Evolutionary conservation across 2,329 filamentous ascomycete genomes (phyloP).

Genomic region (Amesomyces nigricolor): DNA sequence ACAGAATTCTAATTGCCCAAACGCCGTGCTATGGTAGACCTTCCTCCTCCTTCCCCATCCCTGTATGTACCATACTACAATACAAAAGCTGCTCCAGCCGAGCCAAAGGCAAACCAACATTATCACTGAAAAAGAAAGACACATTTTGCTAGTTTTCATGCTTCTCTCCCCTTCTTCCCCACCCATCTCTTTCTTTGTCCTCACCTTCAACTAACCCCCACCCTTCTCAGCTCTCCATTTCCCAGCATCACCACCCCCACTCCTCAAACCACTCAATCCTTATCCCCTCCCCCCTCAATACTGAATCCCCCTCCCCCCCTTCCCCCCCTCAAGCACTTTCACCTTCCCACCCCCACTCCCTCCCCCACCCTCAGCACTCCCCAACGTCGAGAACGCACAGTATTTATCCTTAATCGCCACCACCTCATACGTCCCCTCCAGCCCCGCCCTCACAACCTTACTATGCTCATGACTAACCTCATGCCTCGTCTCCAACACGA

Average conservation of each 20-base stretch:
- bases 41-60: background rate
- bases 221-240: too few relatives aligned
- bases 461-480: slow-evolving; percentile 76
- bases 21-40: slow-evolving; percentile 14
- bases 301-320: slow-evolving; percentile 19
- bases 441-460: slow-evolving; percentile 76
- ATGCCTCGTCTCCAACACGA: slow-evolving; percentile 84
- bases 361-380: background rate
- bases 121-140: background rate
- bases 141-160: background rate
- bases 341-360: background rate
- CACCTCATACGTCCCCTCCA: slow-evolving; percentile 97
- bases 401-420: slow-evolving; percentile 91
- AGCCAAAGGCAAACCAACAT: background rate
- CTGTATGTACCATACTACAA: slow-evolving; percentile 5
- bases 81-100: background rate
- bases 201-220: too few relatives aligned
- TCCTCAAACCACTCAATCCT: background rate
- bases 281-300: slow-evolving; percentile 8
- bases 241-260: background rate
- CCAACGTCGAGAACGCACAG: slow-evolving; percentile 77
- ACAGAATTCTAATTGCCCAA: background rate
- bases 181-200: background rate
- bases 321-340: slow-evolving; percentile 9
- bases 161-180: background rate